These are phyloP conservation scores for Pyronema domesticum DNA, from an alignment of 495 filamentous ascomycete genomes.

Conservation along the genomic window DNA sequence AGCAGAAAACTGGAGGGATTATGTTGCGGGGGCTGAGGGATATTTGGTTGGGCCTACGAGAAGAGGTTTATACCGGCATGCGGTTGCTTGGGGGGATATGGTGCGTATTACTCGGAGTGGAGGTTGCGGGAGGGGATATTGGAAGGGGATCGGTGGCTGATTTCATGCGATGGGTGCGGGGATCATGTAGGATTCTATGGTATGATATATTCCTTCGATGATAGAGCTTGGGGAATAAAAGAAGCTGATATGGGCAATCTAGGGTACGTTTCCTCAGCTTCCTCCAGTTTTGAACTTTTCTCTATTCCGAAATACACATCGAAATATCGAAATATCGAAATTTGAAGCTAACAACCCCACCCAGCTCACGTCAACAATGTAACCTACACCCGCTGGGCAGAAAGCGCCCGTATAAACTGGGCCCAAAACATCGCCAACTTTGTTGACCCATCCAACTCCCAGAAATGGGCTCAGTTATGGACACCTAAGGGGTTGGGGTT, in stretches of 20 bases:
- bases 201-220: not conserved
- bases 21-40: conserved; percentile 64
- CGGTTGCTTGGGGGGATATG: conserved; percentile 85
- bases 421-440: conserved; percentile 53
- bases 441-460: conserved; percentile 45
- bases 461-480: conserved; percentile 54
- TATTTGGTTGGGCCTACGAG: conserved; percentile 51
- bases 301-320: not conserved
- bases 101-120: conserved; percentile 29
- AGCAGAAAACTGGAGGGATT: conserved; percentile 55
- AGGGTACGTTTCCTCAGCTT: not conserved
- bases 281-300: not conserved
- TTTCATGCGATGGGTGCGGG: not conserved
- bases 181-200: conserved; percentile 41
- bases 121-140: not conserved
- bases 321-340: too few relatives aligned
- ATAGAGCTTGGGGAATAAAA: not conserved
- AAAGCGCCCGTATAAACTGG: conserved; percentile 73
- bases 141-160: not conserved
- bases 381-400: conserved; percentile 66
- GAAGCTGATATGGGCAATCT: not conserved
- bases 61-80: conserved; percentile 49
- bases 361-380: conserved; percentile 79
- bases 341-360: not conserved
- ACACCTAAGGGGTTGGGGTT: conserved; percentile 48